Percentiles rank a stretch among this genome's conserved stretches.
Conservation (phyloP, 2,329 filamentous ascomycete genomes). For the Phaeosphaeria sp. region DNA sequence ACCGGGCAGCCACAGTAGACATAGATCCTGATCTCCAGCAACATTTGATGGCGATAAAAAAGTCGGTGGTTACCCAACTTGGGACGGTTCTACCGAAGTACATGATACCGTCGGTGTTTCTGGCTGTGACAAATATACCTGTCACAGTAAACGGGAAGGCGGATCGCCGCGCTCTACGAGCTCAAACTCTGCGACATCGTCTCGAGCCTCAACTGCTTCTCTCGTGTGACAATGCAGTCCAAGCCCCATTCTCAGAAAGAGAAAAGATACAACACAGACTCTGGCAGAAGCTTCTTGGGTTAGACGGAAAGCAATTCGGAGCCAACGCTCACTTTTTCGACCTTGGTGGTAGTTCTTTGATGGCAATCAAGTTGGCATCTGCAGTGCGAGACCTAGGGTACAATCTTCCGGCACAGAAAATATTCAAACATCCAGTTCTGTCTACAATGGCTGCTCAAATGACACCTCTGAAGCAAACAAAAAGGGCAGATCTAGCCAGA, state of each 20-base stretch:
- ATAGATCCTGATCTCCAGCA: not conserved
- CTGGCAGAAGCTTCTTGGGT: not conserved
- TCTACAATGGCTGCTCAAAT: not conserved
- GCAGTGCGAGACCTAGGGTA: not conserved
- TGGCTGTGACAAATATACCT: not conserved
- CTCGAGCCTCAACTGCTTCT: not conserved
- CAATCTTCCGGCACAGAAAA: not conserved
- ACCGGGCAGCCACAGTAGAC: not conserved
- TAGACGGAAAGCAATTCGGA: not conserved
- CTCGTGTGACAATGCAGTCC: not conserved
- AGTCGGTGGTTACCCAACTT: not conserved
- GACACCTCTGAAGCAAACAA: not conserved
- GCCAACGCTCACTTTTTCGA: not conserved
- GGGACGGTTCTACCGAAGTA: not conserved
- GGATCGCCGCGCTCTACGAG: not conserved
- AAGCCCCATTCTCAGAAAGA: not conserved
- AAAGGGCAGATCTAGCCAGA: not conserved
- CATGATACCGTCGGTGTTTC: not conserved
- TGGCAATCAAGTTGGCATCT: not conserved
- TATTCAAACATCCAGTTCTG: not conserved
- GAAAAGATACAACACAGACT: not conserved
- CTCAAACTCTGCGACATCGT: not conserved
- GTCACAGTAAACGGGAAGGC: not conserved
- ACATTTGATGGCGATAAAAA: not conserved
- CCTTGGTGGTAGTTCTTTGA: not conserved